Base-by-base conservation (phyloP, 2,329 filamentous ascomycete genomes). In the Pseudogymnoascus sp. region DNA sequence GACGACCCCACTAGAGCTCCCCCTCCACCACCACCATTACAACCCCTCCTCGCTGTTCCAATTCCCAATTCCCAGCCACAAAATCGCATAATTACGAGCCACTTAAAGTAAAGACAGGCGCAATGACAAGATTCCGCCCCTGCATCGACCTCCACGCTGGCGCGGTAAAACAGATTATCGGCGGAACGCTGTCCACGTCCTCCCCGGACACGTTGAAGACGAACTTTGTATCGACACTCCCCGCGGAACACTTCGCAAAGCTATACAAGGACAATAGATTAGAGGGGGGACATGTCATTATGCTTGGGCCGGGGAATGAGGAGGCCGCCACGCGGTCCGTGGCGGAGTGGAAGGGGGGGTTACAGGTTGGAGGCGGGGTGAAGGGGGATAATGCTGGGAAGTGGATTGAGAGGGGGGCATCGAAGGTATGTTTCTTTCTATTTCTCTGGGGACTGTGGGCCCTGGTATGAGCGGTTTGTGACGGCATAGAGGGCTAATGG, bases 141-240 rank as follows among this genome's bases (percentile, higher is more conserved):
- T 99, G 95, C 74, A 97, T 99, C 76, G 95, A 99, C 78, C 84
- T 99, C 62, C 95, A 99, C 76, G 88, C 93, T n/a, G 95, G 95
- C 13, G 88, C 93, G 74, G 95, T 99, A 65, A 99, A 99, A 80
- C 95, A 99, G 76, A 99, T 99, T 70, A 93, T 99, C 42, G 95
- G 95, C 69, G 93, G 95, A 65, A 97, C 95, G 1, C 83, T 99
- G 66, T 88, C 89, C 77, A 83, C 83, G 73, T 75, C 82, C 8
- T 83, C 84, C 1, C 75, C 81, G 6, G 81, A 84, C 64, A 47
- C 42, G 21, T 82, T 97, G 64, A 89, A 91, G 78, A 97, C 93
- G 59, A 99, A 99, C 77, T 93, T 91, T 78, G 88, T 96, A 66
- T 97, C 95, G 9, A 84, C 87, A 60, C 87, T 93, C 66, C 89